phyloP scores from a whole-genome alignment of 495 filamentous ascomycete genomes.

The Barbatosphaeria neglecta region DNA sequence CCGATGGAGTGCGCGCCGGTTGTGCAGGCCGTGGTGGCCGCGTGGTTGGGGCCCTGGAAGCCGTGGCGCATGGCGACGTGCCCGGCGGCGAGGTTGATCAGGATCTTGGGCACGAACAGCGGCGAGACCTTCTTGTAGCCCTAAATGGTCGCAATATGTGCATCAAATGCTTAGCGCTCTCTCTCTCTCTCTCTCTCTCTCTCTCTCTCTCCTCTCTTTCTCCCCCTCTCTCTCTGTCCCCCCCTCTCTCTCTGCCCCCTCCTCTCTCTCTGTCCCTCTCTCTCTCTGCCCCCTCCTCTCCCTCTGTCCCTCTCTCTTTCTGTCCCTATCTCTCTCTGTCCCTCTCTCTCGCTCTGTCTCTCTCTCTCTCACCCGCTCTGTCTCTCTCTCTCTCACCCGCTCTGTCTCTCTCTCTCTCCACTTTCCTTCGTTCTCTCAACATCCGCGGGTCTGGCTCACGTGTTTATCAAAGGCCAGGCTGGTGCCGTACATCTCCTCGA shows the following conservation, averaged over 20 bases:
- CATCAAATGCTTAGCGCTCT: background rate
- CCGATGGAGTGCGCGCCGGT: conserved; percentile 91
- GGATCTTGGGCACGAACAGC: conserved; percentile 78
- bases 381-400: too few species aligned
- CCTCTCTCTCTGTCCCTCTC: too few species aligned
- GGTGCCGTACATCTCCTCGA: conserved; percentile 79
- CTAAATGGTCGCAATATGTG: conserved; percentile 21
- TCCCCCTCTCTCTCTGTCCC: too few species aligned
- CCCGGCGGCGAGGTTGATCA: conserved; percentile 90
- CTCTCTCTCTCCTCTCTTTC: too few species aligned
- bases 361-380: too few species aligned
- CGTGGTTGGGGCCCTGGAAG: conserved; percentile 84
- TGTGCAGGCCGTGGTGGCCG: conserved; percentile 87
- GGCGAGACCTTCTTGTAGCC: conserved; percentile 89
- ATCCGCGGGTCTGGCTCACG: conserved; percentile 33
- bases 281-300: too few species aligned
- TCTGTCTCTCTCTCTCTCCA: too few species aligned
- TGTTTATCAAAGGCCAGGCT: conserved; percentile 64
- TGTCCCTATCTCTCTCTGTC: too few species aligned
- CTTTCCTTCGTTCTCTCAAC: background rate
- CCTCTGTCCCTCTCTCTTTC: too few species aligned
- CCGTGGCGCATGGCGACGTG: conserved; percentile 89
- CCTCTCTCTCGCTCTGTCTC: too few species aligned
- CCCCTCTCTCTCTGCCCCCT: too few species aligned
- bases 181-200: background rate